Evolutionary conservation across 2,329 filamentous ascomycete genomes (phyloP).

Genomic region (Pseudogymnoascus sp.): DNA sequence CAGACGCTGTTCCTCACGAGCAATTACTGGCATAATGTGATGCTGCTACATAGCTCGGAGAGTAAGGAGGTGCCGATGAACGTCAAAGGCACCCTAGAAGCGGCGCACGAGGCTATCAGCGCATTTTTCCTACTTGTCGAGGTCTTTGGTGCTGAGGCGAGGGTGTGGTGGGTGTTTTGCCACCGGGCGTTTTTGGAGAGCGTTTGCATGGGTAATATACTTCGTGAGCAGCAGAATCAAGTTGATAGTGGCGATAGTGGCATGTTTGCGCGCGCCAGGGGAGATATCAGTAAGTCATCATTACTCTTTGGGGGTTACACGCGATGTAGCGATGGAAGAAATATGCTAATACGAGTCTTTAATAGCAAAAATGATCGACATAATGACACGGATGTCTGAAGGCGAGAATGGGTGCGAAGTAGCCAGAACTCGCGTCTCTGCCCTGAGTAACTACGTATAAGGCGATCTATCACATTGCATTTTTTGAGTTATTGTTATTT

Average conservation of each 20-base stretch:
- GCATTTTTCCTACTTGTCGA: constrained; percentile 68
- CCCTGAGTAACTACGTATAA: constrained; percentile 43
- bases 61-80: constrained; percentile 57
- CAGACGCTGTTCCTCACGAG: constrained; percentile 74
- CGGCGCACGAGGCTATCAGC: constrained; percentile 66
- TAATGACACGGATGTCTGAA: constrained; percentile 52
- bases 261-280: constrained; percentile 51
- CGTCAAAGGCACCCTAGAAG: constrained; percentile 62
- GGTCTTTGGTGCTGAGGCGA: constrained; percentile 62
- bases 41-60: constrained; percentile 69
- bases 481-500: neutral
- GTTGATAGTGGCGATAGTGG: constrained; percentile 10
- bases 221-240: constrained; percentile 40
- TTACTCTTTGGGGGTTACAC: neutral
- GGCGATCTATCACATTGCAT: neutral
- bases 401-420: constrained; percentile 51
- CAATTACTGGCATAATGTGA: constrained; percentile 77
- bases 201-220: constrained; percentile 56
- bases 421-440: constrained; percentile 51
- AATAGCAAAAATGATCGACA: constrained; percentile 55
- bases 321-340: neutral
- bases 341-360: constrained; percentile 2
- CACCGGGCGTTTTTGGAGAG: constrained; percentile 74
- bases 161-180: constrained; percentile 81
- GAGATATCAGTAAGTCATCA: constrained; percentile 50